A percentile compares a stretch with the other conserved stretches of the same genome.
These are phyloP conservation scores for Avena sativa DNA, from an alignment of 176 grass and related monocot genomes.

Conservation along the genomic window DNA sequence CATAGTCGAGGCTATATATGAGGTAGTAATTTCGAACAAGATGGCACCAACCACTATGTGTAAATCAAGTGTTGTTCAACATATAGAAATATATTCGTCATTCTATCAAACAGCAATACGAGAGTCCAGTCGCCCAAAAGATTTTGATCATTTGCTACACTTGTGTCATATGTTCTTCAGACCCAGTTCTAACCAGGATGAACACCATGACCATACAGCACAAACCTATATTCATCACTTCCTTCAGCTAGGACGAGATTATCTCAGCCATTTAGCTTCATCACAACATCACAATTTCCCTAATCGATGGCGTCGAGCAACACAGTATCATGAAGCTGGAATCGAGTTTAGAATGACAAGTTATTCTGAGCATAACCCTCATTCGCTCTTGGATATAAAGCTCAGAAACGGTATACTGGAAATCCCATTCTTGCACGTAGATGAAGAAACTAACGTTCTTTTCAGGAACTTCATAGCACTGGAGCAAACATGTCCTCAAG, in stretches of 20 bases:
- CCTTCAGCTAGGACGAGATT: not conserved
- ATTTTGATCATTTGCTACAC: conserved; percentile 31
- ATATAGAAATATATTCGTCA: accelerated
- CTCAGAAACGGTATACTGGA: not conserved
- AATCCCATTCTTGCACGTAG: not conserved
- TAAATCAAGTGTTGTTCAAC: accelerated
- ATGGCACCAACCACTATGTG: not conserved
- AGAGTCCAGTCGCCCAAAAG: not conserved
- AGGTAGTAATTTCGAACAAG: not conserved
- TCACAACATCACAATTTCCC: not conserved
- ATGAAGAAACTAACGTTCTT: not conserved
- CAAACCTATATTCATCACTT: not conserved
- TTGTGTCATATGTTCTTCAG: conserved; percentile 28
- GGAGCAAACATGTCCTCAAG: not conserved
- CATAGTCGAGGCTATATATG: not conserved
- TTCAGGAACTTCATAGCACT: conserved; percentile 40
- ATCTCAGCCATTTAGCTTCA: not conserved
- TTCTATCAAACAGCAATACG: not conserved
- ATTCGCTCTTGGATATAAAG: conserved; percentile 33
- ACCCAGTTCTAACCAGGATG: not conserved
- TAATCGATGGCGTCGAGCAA: conserved; percentile 14
- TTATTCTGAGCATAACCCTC: not conserved
- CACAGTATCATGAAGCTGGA: conserved; percentile 44
- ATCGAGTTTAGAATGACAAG: not conserved
- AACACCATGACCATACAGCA: accelerated